A percentile compares a stretch with the other conserved stretches of the same genome.
Evolutionary conservation across 1,284 basidiomycete species (phyloP).

Genomic region (Ganoderma lucidum): DNA sequence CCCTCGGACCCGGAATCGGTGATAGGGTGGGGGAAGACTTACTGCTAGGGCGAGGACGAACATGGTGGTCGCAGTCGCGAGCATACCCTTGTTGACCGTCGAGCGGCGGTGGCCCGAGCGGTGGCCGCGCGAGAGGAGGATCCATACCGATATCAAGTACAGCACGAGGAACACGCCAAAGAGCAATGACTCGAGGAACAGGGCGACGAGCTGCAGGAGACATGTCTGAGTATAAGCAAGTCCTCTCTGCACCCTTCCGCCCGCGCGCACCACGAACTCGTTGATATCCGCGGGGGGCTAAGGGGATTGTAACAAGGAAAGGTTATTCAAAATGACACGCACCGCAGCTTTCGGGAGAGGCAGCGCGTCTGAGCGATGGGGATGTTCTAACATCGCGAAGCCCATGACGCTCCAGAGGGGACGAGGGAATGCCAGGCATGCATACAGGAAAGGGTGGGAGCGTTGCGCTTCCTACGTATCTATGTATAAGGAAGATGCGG

Average conservation of each 20-base stretch:
- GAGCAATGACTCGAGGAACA: slow-evolving; percentile 23
- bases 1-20: not conserved
- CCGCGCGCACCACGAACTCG: too few relatives aligned
- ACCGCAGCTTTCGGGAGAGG: slow-evolving; percentile 1
- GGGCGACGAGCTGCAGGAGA: slow-evolving; percentile 13
- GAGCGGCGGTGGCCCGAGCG: not conserved
- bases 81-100: slow-evolving; percentile 17
- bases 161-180: slow-evolving; percentile 25
- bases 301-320: too few relatives aligned
- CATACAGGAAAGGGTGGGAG: too few relatives aligned
- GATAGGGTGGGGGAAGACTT: not conserved
- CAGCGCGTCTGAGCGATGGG: slow-evolving; percentile 7
- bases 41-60: slow-evolving; percentile 24
- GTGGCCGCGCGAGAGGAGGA: slow-evolving; percentile 18
- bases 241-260: not conserved
- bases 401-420: not conserved
- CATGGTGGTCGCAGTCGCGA: slow-evolving; percentile 23
- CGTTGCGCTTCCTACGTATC: too few relatives aligned
- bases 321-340: not conserved
- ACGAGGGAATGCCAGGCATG: not conserved
- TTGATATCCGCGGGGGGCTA: not conserved
- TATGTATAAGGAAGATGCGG: not conserved
- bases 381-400: not conserved
- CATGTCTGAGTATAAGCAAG: not conserved
- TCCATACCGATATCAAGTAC: slow-evolving; percentile 29